Percentiles rank a stretch among this genome's conserved stretches.
phyloP scores from a whole-genome alignment of 495 filamentous ascomycete genomes.

The Aspergillus kassunensis region DNA sequence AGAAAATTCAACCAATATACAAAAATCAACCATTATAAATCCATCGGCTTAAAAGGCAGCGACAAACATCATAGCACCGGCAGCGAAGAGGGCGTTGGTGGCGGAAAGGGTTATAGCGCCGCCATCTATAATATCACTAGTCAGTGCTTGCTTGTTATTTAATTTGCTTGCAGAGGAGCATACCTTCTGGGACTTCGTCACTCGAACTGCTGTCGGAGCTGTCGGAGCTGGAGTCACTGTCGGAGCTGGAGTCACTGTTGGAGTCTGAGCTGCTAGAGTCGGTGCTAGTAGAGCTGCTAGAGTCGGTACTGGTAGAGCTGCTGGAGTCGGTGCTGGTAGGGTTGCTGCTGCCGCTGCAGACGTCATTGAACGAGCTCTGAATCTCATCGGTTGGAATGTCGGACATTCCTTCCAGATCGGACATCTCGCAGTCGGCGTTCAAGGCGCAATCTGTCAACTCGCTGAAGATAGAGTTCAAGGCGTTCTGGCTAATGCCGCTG shows the following conservation, averaged over 20 bases:
- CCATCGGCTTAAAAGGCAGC: background rate
- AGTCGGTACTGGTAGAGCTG: background rate
- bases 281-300: background rate
- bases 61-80: background rate
- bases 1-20: too few species aligned
- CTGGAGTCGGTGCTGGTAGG: background rate
- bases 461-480: background rate
- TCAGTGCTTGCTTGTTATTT: background rate
- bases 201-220: too few species aligned
- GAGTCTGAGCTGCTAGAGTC: background rate
- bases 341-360: background rate
- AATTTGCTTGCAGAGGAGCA: background rate
- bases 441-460: background rate
- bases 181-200: background rate
- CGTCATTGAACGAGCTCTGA: background rate
- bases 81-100: background rate
- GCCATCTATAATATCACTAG: background rate
- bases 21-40: background rate
- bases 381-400: background rate
- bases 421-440: background rate
- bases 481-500: background rate
- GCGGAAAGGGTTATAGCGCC: background rate
- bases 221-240: background rate
- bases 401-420: background rate
- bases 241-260: too few species aligned